phyloP scores from a whole-genome alignment of 345 rosid genomes.

The Salix dunnii region DNA sequence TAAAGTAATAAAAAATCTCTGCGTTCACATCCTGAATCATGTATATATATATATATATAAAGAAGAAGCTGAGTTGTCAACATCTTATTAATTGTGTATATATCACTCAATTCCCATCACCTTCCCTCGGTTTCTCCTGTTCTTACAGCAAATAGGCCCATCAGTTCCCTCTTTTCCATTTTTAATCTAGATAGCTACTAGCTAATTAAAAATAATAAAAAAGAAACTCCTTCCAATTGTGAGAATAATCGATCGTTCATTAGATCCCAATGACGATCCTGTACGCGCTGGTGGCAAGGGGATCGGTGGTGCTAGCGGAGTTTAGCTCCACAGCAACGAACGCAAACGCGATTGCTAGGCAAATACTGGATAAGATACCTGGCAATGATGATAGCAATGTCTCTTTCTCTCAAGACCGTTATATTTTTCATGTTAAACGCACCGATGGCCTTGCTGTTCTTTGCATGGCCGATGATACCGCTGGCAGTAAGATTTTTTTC shows the following conservation, averaged over 20 bases:
- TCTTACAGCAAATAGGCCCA: too few species aligned
- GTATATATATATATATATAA: too few species aligned
- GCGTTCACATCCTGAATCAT: too few species aligned
- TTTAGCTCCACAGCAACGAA: slow-evolving; percentile 68
- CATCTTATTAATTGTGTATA: background rate
- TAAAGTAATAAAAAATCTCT: too few species aligned
- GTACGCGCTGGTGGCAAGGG: slow-evolving; percentile 86
- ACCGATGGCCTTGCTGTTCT: slow-evolving; percentile 97
- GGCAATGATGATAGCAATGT: slow-evolving; percentile 67
- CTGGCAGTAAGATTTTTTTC: slow-evolving; percentile 56
- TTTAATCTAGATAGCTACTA: background rate
- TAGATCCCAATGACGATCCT: slow-evolving; percentile 66
- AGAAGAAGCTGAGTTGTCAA: too few species aligned
- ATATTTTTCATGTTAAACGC: slow-evolving; percentile 84
- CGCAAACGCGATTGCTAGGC: slow-evolving; percentile 73
- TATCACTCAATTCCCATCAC: too few species aligned
- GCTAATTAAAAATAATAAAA: background rate
- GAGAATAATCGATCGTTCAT: background rate
- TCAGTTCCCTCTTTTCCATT: background rate
- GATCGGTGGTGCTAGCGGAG: slow-evolving; percentile 89
- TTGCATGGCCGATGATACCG: slow-evolving; percentile 93
- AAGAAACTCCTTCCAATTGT: background rate
- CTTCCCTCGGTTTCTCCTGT: too few species aligned
- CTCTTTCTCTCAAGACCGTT: slow-evolving; percentile 95
- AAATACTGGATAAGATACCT: slow-evolving; percentile 79